Evolutionary conservation across 2,329 filamentous ascomycete genomes (phyloP).

Genomic region (Chaetomium sp.): DNA sequence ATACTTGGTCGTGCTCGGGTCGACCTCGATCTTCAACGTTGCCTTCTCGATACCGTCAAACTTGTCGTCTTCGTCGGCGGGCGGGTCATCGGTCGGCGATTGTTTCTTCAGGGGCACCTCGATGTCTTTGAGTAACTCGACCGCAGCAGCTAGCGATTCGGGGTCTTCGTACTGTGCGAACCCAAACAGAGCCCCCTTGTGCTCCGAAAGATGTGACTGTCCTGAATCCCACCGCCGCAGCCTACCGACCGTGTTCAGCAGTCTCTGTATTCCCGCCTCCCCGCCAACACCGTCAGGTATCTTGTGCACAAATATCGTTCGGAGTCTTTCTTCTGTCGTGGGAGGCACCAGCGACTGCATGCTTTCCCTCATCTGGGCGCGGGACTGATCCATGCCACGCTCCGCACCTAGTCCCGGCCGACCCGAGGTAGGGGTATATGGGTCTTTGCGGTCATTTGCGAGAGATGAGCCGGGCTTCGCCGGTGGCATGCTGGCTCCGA

Average conservation of each 20-base stretch:
- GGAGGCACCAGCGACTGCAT: conserved; percentile 77
- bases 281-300: conserved; percentile 77
- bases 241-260: conserved; percentile 75
- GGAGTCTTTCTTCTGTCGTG: conserved; percentile 84
- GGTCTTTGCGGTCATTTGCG: conserved; percentile 50
- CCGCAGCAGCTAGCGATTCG: conserved; percentile 81
- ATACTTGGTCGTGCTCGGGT: conserved; percentile 80
- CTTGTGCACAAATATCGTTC: conserved; percentile 86
- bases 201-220: conserved; percentile 60
- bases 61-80: conserved; percentile 46
- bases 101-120: conserved; percentile 81
- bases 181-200: conserved; percentile 84
- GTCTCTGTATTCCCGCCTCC: conserved; percentile 76
- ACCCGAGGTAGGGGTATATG: conserved; percentile 46
- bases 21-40: conserved; percentile 72
- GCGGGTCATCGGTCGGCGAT: conserved; percentile 43
- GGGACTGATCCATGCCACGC: conserved; percentile 66
- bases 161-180: conserved; percentile 95
- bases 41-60: conserved; percentile 67
- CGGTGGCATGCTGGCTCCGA: conserved; percentile 69
- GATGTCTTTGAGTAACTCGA: conserved; percentile 81
- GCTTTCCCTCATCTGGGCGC: conserved; percentile 67
- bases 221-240: conserved; percentile 84
- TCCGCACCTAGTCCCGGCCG: conserved; percentile 61
- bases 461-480: conserved; percentile 57